These are phyloP conservation scores for Hypoxylon subgilvum DNA, from an alignment of 495 filamentous ascomycete genomes.

Conservation along the genomic window DNA sequence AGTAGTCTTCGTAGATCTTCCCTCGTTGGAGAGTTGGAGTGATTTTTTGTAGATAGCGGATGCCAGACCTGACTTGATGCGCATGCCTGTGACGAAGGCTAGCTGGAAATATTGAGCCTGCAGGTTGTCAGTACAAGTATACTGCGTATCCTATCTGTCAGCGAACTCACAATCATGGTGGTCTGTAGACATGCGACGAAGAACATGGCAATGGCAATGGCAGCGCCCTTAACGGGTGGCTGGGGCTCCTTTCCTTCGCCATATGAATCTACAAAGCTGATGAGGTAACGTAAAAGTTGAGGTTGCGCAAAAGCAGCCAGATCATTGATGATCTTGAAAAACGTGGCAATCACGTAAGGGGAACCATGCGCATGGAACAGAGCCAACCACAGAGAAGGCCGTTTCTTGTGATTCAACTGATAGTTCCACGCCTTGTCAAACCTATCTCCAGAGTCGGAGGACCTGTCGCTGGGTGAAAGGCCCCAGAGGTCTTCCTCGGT, in stretches of 20 bases:
- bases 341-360: constrained; percentile 76
- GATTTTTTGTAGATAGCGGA: constrained; percentile 92
- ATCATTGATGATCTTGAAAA: constrained; percentile 89
- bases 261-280: constrained; percentile 87
- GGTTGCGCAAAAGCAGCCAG: constrained; percentile 86
- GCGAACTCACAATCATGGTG: constrained; percentile 49
- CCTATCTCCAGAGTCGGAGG: constrained; percentile 65
- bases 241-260: constrained; percentile 62
- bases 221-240: constrained; percentile 80
- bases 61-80: constrained; percentile 87
- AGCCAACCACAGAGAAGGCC: constrained; percentile 91
- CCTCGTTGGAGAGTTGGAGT: constrained; percentile 89
- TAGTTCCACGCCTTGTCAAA: constrained; percentile 79
- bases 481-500: constrained; percentile 98
- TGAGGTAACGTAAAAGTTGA: constrained; percentile 84
- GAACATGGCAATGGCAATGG: constrained; percentile 94
- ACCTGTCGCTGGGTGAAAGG: constrained; percentile 79
- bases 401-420: constrained; percentile 71
- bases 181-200: constrained; percentile 84
- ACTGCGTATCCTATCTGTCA: constrained; percentile 3
- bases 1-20: constrained; percentile 85
- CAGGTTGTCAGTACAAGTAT: constrained; percentile 45
- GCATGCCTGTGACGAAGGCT: constrained; percentile 94
- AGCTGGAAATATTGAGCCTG: constrained; percentile 97
- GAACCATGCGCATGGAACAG: constrained; percentile 83